phyloP scores from a whole-genome alignment of 805 yeast genomes.

The Metschnikowia kofuensis region DNA sequence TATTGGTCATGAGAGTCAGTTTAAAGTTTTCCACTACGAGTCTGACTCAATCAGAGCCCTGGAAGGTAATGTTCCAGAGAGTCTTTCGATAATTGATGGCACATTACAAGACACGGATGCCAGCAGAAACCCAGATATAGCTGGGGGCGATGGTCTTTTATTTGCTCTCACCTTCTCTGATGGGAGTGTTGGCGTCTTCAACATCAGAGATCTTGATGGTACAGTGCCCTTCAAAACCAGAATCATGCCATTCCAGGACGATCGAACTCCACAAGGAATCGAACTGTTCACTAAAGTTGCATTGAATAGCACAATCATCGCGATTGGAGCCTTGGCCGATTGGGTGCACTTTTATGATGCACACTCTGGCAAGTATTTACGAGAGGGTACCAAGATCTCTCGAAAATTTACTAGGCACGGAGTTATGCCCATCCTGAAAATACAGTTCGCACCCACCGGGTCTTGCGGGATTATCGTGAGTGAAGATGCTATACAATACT shows the following conservation, averaged over 20 bases:
- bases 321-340: constrained; percentile 19
- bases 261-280: constrained; percentile 19
- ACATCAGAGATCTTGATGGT: constrained; percentile 32
- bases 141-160: constrained; percentile 43
- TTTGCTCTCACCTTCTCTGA: constrained; percentile 38
- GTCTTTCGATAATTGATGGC: constrained; percentile 15
- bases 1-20: constrained; percentile 17
- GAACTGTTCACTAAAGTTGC: constrained; percentile 30
- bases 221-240: constrained; percentile 11
- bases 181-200: constrained; percentile 41
- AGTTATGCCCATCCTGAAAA: constrained; percentile 15
- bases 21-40: constrained; percentile 25
- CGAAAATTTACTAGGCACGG: constrained; percentile 16
- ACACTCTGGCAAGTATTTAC: constrained; percentile 18
- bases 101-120: constrained; percentile 10
- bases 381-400: constrained; percentile 16
- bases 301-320: constrained; percentile 31
- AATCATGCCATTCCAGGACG: constrained; percentile 17
- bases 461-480: constrained; percentile 17
- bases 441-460: constrained; percentile 14
- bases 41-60: not conserved
- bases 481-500: constrained; percentile 18
- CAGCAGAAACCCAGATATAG: constrained; percentile 21
- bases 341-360: constrained; percentile 20
- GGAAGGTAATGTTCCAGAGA: constrained; percentile 13